Evolutionary conservation across 345 rosid species (phyloP), one percentile per base, ranked within the genome.

Genomic region (Orychophragmus violaceus): DNA sequence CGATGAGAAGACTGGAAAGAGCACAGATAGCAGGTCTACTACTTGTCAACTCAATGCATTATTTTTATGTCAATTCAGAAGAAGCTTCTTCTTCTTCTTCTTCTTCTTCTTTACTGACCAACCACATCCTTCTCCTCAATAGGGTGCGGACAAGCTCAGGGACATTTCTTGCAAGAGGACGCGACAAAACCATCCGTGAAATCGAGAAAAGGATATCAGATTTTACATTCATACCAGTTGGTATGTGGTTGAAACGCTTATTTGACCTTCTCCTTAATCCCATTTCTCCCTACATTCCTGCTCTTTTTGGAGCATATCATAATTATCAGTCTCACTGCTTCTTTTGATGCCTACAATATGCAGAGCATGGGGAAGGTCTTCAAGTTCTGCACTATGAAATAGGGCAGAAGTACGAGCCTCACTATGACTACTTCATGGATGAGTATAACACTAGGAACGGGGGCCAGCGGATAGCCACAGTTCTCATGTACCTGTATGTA

Each of bases 311-410:
- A 22, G 18, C 28, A 3, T 48, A 58, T 48, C 44, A 46, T 28
- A n/a, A n/a, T n/a, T 19, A 6, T 3, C 10, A 19, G 46, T 41
- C 36, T 57, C 41, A 58, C 37, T 42, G 37, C 6, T 52, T 24
- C 29, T 66, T 24, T 19, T 55, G 59, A 57, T 58, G 25, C 13
- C 7, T 2, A 35, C 6, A 54, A 69, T 73, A 33, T 73, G 64
- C 88, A 91, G 97, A 91, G 57, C 81, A 94, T 23, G 97, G 99
- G 41, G 97, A 91, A 79, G 99, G 99, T 58, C 95, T 90, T 66
- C 97, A 94, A 77, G 64, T 94, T 42, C 95, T 94, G 56, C 99
- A 94, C 53, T 90, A 90, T 61, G 97, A 94, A 78, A 89, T 77
- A 46, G 99, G 99, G 60, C 97, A 90, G 48, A 88, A 91, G 75